Base-by-base conservation (phyloP, 2,329 filamentous ascomycete genomes). In the Ceratocystis destructans region DNA sequence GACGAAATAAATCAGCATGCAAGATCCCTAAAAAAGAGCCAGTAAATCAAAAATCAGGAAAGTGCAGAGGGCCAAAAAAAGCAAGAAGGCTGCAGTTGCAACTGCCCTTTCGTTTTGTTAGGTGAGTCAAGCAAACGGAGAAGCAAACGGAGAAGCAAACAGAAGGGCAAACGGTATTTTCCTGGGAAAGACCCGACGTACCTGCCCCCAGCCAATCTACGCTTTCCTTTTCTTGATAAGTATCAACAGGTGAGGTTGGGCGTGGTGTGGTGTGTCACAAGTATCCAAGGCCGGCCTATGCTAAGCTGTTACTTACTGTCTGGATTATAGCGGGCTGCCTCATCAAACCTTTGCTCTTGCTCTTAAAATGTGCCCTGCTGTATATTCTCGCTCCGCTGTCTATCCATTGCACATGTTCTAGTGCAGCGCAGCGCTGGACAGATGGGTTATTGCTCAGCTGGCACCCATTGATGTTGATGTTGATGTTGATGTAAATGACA, bases 1-100 rank as follows among this genome's bases (percentile, higher is more conserved):
- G 55, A 59, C 55, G 17, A 59, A 59, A 37, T n/a, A 31, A 59
- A 59, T 59, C 55, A 31, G 25, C 28, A 59, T 53, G 37, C 48
- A 10, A 53, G 48, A 8, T 53, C 48, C 48, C 48, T 20, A 41
- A 44, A 20, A 20, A 61, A 46, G 20, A 48, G 12, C 28, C 5
- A 45, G 20, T n/a, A 37, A 53, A 25, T 20, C 55, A 31, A n/a
- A 25, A 15, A 57, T 2, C 17, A 33, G 53, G 53, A 59, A 59
- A 33, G 55, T 8, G 28, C 55, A 37, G 48, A 53, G 17, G 12
- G 17, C 10, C 55, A 59, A 28, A 37, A 41, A 41, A 15, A 15
- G 37, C 37, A 41, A 41, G 37, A 15, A 41, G 37, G 10, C 37
- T 41, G 10, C 37, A 12, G 37, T 41, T 41, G 55, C 28, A 59